Percentiles rank a stretch among this genome's conserved stretches.
Evolutionary conservation across 2,329 filamentous ascomycete species (phyloP).

Genomic region (Grosmannia huntii): DNA sequence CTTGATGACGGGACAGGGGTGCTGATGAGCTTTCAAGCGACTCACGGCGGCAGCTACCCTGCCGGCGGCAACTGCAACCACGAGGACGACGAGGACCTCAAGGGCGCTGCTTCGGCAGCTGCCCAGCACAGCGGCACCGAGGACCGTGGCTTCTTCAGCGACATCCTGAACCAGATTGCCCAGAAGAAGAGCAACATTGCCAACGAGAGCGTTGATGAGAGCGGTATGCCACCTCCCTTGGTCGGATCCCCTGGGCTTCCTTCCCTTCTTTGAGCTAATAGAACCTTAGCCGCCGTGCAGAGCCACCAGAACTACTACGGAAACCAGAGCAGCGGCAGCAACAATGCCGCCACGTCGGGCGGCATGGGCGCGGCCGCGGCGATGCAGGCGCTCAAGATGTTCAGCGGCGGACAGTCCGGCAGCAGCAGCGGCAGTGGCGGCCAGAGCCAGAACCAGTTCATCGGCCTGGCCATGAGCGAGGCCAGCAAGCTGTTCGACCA

Average conservation of each 20-base stretch:
- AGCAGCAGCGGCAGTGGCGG: conserved; percentile 32
- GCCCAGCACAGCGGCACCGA: conserved; percentile 27
- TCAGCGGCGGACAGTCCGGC: conserved; percentile 32
- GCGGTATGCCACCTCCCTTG: conserved; percentile 23
- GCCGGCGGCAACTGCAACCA: conserved; percentile 23
- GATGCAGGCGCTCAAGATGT: conserved; percentile 72
- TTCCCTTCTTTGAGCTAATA: background rate
- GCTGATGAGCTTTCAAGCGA: conserved; percentile 8
- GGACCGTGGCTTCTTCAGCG: conserved; percentile 37
- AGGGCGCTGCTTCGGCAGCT: conserved; percentile 34
- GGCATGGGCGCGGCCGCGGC: conserved; percentile 61
- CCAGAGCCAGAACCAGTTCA: conserved; percentile 59
- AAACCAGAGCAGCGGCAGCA: conserved; percentile 29
- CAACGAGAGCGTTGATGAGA: conserved; percentile 35
- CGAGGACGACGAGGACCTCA: conserved; percentile 33
- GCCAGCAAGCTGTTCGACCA: conserved; percentile 62
- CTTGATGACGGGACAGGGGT: background rate
- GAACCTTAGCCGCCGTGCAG: conserved; percentile 46
- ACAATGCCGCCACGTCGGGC: conserved; percentile 33
- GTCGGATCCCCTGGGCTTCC: background rate
- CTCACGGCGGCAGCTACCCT: conserved; percentile 5
- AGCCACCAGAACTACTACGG: conserved; percentile 68
- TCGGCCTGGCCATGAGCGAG: conserved; percentile 79
- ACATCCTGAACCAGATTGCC: conserved; percentile 31
- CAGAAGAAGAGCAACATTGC: conserved; percentile 36